These are phyloP conservation scores for Cyclotella baltica DNA, from an alignment of 108 stramenopile species.

Conservation along the genomic window DNA sequence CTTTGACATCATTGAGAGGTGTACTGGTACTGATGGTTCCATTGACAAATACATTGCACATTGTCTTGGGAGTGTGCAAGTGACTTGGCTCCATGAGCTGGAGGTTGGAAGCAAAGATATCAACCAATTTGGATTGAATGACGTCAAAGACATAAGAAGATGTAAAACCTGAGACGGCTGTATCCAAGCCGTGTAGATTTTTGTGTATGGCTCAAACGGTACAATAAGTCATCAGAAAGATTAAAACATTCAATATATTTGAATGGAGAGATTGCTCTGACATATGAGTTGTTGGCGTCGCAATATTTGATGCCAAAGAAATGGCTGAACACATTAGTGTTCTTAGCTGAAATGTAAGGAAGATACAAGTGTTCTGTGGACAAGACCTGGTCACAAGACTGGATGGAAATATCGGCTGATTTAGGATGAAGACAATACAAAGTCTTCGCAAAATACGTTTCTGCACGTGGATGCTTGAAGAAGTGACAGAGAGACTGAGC, in stretches of 20 bases:
- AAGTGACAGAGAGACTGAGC: too few relatives aligned
- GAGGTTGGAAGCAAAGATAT: conserved; percentile 1
- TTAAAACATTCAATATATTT: conserved; percentile 1
- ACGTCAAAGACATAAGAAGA: conserved; percentile 12
- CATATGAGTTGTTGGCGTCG: not conserved
- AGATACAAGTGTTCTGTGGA: not conserved
- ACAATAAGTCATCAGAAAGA: not conserved
- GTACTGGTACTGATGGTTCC: conserved; percentile 12
- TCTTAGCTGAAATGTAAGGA: not conserved
- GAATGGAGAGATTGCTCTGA: conserved; percentile 8
- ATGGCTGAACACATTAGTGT: conserved; percentile 3
- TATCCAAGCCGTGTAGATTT: not conserved
- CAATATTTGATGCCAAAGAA: conserved; percentile 11
- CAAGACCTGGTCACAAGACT: not conserved
- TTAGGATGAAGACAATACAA: not conserved
- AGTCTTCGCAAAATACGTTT: not conserved
- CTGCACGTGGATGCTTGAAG: not conserved
- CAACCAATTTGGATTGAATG: not conserved
- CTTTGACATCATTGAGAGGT: not conserved
- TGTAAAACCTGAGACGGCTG: not conserved
- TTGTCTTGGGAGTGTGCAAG: not conserved
- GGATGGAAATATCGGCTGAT: not conserved
- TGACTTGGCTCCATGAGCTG: not conserved
- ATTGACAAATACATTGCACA: conserved; percentile 3
- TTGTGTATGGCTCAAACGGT: not conserved